These are phyloP conservation scores for Coemansia sp. DNA, from an alignment of 192 early-diverging fungal species.

Conservation along the genomic window DNA sequence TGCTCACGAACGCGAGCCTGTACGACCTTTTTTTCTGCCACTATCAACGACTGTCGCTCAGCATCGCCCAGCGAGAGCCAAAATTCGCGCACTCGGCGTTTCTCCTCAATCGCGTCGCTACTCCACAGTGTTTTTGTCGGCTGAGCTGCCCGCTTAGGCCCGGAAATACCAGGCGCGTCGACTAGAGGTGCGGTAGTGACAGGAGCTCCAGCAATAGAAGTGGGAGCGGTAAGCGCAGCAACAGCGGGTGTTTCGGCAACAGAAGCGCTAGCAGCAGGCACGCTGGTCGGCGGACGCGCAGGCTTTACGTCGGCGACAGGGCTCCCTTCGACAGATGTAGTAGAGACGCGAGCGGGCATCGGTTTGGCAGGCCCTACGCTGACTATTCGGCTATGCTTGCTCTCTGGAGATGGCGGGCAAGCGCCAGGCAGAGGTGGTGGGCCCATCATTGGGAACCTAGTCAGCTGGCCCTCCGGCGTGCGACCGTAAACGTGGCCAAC, in stretches of 20 bases:
- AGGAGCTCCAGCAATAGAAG: neutral
- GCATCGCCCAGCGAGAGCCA: conserved; percentile 34
- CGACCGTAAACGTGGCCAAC: neutral
- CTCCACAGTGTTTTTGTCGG: conserved; percentile 18
- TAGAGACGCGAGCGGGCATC: neutral
- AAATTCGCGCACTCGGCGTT: conserved; percentile 33
- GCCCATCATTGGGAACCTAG: neutral
- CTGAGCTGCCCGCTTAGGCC: neutral
- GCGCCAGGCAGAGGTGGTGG: neutral
- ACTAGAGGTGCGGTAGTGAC: neutral
- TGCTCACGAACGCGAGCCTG: conserved; percentile 42
- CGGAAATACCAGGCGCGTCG: neutral
- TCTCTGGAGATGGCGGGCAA: neutral
- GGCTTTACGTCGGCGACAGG: neutral
- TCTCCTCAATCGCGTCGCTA: conserved; percentile 25
- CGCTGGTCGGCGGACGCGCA: neutral
- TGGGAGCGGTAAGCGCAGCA: no score
- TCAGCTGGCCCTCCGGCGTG: neutral
- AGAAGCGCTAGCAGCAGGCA: neutral
- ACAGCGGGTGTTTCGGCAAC: neutral
- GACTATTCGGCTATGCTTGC: neutral
- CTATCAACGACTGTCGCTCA: conserved; percentile 29
- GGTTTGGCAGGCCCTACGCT: neutral
- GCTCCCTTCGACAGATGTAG: neutral
- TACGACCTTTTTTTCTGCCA: conserved; percentile 42